phyloP scores from a whole-genome alignment of 306 rosid genomes.

The Macrotyloma uniflorum region DNA sequence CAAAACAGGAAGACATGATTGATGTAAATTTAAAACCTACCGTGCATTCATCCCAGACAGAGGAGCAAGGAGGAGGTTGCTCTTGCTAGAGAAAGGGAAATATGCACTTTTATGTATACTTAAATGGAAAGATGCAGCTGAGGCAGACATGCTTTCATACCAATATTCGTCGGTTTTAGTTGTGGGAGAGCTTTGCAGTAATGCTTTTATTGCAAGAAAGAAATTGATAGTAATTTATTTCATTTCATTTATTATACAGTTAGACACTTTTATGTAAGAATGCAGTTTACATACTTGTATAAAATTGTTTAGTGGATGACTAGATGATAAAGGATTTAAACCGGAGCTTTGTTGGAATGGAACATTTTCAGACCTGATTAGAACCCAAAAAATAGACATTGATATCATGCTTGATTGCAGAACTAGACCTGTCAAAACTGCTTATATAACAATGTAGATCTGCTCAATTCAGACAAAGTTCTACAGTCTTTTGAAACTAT shows the following conservation, averaged over 20 bases:
- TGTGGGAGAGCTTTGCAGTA: slow-evolving; percentile 28
- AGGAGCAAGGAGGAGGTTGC: slow-evolving; percentile 88
- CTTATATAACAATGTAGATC: neutral
- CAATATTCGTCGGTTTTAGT: slow-evolving; percentile 24
- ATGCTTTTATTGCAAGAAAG: slow-evolving; percentile 22
- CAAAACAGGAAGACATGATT: slow-evolving; percentile 88
- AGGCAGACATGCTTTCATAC: slow-evolving; percentile 33
- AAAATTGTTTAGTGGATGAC: neutral
- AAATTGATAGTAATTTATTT: neutral
- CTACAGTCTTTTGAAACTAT: neutral
- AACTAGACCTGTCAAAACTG: neutral
- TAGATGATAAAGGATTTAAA: neutral
- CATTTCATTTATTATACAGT: slow-evolving; percentile 10
- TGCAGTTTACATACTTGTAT: slow-evolving; percentile 17
- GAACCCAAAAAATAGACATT: neutral
- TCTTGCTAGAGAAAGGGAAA: slow-evolving; percentile 75
- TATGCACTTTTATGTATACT: too few species aligned
- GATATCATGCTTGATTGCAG: slow-evolving; percentile 12
- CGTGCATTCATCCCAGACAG: slow-evolving; percentile 58
- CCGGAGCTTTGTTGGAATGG: slow-evolving; percentile 3
- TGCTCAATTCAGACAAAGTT: neutral
- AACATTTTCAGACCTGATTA: neutral
- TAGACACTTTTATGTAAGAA: slow-evolving; percentile 29
- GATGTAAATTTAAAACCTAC: slow-evolving; percentile 38
- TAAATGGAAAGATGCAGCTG: slow-evolving; percentile 27